phyloP scores from a whole-genome alignment of 2,329 filamentous ascomycete genomes.

The Tolypocladium sp. region DNA sequence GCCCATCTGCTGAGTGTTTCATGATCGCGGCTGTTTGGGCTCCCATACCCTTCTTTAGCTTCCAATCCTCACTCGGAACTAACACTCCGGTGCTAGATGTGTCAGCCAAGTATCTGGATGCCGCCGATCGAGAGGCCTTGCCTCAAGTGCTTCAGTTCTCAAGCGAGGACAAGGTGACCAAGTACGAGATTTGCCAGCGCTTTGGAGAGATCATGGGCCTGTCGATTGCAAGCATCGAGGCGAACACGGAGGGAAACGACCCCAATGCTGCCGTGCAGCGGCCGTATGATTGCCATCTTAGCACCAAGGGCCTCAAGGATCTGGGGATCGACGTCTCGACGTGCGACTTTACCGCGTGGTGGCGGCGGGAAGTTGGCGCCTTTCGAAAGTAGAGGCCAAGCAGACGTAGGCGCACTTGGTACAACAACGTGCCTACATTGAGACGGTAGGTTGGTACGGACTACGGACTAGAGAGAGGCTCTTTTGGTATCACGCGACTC shows the following conservation, averaged over 20 bases:
- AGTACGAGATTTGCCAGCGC: conserved; percentile 76
- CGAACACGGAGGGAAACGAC: conserved; percentile 64
- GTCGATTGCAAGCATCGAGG: conserved; percentile 56
- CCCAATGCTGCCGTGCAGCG: conserved; percentile 63
- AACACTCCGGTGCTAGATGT: conserved; percentile 43
- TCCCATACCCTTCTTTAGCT: not conserved
- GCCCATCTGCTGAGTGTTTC: not conserved
- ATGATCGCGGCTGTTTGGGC: not conserved
- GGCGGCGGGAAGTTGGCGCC: conserved; percentile 55
- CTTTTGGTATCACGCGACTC: not conserved
- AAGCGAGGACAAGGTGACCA: conserved; percentile 78
- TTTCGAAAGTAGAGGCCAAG: conserved; percentile 38
- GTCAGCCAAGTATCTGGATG: conserved; percentile 55
- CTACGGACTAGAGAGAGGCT: not conserved
- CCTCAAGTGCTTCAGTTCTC: conserved; percentile 75
- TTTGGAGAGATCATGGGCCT: conserved; percentile 75
- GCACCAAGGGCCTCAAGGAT: conserved; percentile 62
- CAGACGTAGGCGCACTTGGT: not conserved
- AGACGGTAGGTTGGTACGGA: not conserved
- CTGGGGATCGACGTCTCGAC: conserved; percentile 68
- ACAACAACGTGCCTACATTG: no score
- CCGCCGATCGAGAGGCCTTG: conserved; percentile 40
- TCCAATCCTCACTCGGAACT: not conserved
- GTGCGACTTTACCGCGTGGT: conserved; percentile 72
- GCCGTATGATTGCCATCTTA: conserved; percentile 83